Base-by-base conservation (phyloP, 1,284 basidiomycete genomes). In the Papiliotrema nemorosa region DNA sequence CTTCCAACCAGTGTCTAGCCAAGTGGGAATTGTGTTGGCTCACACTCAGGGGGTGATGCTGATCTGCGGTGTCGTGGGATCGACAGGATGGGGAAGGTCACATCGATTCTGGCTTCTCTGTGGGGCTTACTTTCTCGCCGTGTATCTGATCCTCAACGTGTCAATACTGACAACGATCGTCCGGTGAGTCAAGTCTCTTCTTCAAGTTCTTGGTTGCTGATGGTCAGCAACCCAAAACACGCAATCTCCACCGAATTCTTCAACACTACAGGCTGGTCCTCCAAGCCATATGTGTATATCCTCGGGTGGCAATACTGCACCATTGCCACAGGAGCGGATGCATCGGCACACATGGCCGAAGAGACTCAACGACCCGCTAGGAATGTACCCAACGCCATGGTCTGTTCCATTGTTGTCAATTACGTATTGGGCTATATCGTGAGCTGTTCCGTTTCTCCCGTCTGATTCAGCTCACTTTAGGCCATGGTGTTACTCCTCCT, bases 321-420 rank as follows among this genome's bases (percentile, higher is more conserved):
- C 1, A 69, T 75, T 24, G 72, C 73, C 0, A 66, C 59, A 36
- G 73, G 73, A 13, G 59, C 61, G 52, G 67, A 69, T 48, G 67
- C 64, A 12, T 67, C 66, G n/a, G 67, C 67, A 2, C 70, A 69
- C 54, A 70, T 75, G 60, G 70, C 72, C 2, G 73, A 75, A 49
- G 73, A 75, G 47, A 75, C 73, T 16, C 66, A 70, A 41, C 69
- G 71, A 49, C 73, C 73, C 2, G 67, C 69, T 18, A 53, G 73
- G 48, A 70, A 69, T 47, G 73, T 75, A 2, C 73, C 73, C 10
- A 69, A 70, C 24, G 73, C 72, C 4, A 75, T 74, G 72, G 55
- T 62, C 5, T 53, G 50, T 18, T 60, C 67, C 2, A 59, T 72
- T 31, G 50, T 66, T 13, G 36, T 60, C 9, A 67, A 67, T 1